Evolutionary conservation across 2,329 filamentous ascomycete species (phyloP).

Genomic region (Boeremia lycopersici): DNA sequence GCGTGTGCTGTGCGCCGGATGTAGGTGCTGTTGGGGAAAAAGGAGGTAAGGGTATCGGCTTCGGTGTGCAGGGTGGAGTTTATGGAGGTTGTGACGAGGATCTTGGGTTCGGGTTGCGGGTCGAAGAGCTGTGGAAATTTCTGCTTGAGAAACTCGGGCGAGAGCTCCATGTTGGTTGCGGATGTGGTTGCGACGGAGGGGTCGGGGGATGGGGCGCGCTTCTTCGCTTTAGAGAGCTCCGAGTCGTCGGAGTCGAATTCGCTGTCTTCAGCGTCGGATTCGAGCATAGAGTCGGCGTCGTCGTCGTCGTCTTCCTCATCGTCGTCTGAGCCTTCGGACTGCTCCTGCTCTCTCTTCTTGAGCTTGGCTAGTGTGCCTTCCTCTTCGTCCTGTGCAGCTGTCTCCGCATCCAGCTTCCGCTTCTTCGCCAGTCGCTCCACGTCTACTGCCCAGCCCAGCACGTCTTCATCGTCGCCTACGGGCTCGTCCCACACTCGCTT

Average conservation of each 20-base stretch:
- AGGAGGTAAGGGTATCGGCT: conserved; percentile 74
- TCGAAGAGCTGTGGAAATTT: conserved; percentile 66
- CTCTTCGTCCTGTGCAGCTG: conserved; percentile 27
- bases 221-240: conserved; percentile 35
- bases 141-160: conserved; percentile 63
- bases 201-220: conserved; percentile 60
- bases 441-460: conserved; percentile 53
- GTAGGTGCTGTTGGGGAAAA: conserved; percentile 84
- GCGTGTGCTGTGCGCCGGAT: conserved; percentile 84
- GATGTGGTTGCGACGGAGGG: conserved; percentile 53
- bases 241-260: conserved; percentile 48
- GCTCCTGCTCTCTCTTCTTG: conserved; percentile 37
- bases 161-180: conserved; percentile 64
- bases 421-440: conserved; percentile 53
- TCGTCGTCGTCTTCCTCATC: conserved; percentile 50
- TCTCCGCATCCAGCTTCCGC: conserved; percentile 50
- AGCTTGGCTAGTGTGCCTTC: conserved; percentile 43
- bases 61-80: conserved; percentile 87
- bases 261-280: conserved; percentile 49
- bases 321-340: conserved; percentile 25
- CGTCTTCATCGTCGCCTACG: conserved; percentile 51
- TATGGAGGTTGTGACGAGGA: conserved; percentile 88
- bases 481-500: conserved; percentile 76
- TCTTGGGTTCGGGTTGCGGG: conserved; percentile 71
- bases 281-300: conserved; percentile 52